Conservation (phyloP, 2,329 filamentous ascomycete genomes). For the Coleophoma cylindrospora region DNA sequence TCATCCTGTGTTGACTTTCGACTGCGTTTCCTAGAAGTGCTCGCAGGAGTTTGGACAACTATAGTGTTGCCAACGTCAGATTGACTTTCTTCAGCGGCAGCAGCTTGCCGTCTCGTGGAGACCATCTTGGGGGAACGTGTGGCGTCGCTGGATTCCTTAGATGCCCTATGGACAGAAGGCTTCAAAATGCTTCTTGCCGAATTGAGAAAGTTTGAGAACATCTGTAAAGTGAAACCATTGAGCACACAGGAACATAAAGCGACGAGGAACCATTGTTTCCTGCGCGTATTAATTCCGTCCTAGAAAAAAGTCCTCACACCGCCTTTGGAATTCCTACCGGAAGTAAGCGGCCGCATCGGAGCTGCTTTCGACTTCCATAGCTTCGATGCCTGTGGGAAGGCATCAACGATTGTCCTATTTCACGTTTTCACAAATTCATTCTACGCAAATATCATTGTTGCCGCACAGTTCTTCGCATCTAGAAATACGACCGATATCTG, state of each 20-base stretch:
- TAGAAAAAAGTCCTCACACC: not conserved
- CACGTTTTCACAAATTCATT: too few relatives aligned
- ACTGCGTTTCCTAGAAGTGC: conserved; percentile 5
- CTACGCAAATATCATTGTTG: too few relatives aligned
- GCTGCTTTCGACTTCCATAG: too few relatives aligned
- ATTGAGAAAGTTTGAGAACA: conserved; percentile 21
- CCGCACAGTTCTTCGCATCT: too few relatives aligned
- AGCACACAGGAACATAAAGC: not conserved
- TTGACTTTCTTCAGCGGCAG: conserved; percentile 1
- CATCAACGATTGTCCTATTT: too few relatives aligned
- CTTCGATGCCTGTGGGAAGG: too few relatives aligned
- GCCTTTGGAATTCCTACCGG: not conserved
- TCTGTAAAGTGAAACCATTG: conserved; percentile 1
- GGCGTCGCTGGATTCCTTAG: not conserved
- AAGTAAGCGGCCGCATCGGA: too few relatives aligned
- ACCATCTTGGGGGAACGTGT: conserved; percentile 12
- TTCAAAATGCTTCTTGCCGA: conserved; percentile 17
- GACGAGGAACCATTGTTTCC: not conserved
- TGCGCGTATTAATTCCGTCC: not conserved
- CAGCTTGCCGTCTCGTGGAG: conserved; percentile 10
- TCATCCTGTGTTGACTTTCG: conserved; percentile 2
- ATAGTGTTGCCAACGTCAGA: conserved; percentile 10
- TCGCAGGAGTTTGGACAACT: conserved; percentile 5
- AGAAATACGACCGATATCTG: too few relatives aligned
- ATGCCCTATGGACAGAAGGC: conserved; percentile 2